Evolutionary conservation across 1,284 basidiomycete species (phyloP).

Genomic region (Leccinum angustisporum): DNA sequence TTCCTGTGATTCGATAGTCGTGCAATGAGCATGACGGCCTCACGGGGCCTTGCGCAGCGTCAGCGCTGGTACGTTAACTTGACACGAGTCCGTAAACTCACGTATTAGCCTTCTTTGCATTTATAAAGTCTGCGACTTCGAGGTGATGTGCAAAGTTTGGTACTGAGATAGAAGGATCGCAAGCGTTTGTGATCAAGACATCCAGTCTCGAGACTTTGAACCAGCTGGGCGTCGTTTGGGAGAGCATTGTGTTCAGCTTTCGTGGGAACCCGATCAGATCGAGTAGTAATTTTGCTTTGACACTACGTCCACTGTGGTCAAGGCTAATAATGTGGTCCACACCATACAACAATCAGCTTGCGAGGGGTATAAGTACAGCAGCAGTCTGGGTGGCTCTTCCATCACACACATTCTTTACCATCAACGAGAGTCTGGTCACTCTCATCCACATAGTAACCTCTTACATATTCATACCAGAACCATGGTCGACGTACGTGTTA

Average conservation of each 20-base stretch:
- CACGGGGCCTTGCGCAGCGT: conserved; percentile 63
- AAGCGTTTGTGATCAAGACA: conserved; percentile 77
- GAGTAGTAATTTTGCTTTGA: conserved; percentile 15
- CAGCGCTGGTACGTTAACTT: neutral
- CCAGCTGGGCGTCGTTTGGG: conserved; percentile 34
- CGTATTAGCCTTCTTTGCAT: conserved; percentile 96
- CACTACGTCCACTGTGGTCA: neutral
- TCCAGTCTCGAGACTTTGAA: conserved; percentile 61
- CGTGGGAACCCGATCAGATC: conserved; percentile 15
- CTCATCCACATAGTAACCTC: conserved; percentile 4
- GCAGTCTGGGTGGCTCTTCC: neutral
- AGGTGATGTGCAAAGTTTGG: conserved; percentile 93
- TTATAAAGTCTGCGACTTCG: conserved; percentile 92
- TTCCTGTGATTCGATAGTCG: conserved; percentile 87
- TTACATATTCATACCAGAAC: neutral
- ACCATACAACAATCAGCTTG: neutral
- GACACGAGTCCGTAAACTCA: conserved; percentile 39
- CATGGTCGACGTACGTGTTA: neutral
- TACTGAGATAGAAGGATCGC: conserved; percentile 83
- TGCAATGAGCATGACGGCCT: conserved; percentile 84
- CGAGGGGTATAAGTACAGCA: conserved; percentile 10
- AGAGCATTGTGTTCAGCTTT: conserved; percentile 18
- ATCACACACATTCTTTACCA: neutral
- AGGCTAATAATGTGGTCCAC: conserved; percentile 6
- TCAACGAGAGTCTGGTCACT: conserved; percentile 23